phyloP scores from a whole-genome alignment of 768 basidiomycete genomes.

The Naganishia vishniacii region DNA sequence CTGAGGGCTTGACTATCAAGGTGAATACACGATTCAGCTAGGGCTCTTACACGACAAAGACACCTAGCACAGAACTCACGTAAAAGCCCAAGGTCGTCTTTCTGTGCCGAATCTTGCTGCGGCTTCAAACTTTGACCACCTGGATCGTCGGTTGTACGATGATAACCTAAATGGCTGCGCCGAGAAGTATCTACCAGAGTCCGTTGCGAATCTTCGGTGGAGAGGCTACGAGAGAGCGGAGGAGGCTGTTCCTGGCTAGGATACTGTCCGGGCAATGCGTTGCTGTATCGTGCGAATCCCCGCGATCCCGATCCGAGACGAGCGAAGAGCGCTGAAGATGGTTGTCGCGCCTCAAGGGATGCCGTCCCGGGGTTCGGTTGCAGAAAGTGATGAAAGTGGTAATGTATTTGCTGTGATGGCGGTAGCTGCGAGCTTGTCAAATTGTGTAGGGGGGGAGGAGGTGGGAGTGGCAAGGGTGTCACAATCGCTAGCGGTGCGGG shows the following conservation, averaged over 20 bases:
- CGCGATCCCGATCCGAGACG: background rate
- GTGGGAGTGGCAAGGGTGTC: background rate
- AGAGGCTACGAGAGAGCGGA: background rate
- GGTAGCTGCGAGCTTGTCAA: background rate
- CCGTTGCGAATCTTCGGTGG: conserved; percentile 5
- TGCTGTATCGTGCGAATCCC: background rate
- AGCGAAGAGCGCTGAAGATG: background rate
- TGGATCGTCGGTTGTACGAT: background rate
- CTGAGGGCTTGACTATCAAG: background rate
- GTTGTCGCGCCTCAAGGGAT: background rate
- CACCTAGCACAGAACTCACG: too few species aligned
- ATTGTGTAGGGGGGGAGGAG: background rate
- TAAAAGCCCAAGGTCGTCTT: too few species aligned
- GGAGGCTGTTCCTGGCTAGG: background rate
- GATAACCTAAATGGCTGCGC: background rate
- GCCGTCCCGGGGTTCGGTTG: background rate
- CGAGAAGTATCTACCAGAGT: background rate
- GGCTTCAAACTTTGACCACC: background rate
- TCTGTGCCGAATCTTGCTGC: too few species aligned
- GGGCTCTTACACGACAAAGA: too few species aligned
- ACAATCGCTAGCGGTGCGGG: background rate
- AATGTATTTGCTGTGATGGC: background rate
- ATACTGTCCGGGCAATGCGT: too few species aligned
- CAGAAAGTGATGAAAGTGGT: conserved; percentile 1
- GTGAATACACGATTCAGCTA: too few species aligned